Percentiles rank a stretch among this genome's conserved stretches.
Evolutionary conservation across 192 early-diverging fungal genomes (phyloP).

Genomic region (Entomortierella chlamydospora): DNA sequence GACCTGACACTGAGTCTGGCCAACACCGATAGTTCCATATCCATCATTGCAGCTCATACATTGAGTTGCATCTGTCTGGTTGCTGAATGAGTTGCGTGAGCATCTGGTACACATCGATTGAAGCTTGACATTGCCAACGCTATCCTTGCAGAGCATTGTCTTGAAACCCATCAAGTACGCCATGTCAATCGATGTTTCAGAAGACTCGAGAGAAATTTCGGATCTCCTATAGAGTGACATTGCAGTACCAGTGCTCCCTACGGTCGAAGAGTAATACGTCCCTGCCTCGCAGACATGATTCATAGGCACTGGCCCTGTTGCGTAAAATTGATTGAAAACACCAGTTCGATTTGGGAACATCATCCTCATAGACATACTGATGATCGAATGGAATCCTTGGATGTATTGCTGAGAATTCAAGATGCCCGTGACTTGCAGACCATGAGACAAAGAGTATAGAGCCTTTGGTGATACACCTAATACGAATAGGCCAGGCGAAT

Average conservation of each 20-base stretch:
- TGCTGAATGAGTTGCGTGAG: slow-evolving; percentile 5
- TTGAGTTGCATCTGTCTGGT: slow-evolving; percentile 8
- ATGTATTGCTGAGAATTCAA: slow-evolving; percentile 36
- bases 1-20: slow-evolving; percentile 18
- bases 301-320: slow-evolving; percentile 22
- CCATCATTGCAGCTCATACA: slow-evolving; percentile 20
- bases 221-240: not conserved
- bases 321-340: slow-evolving; percentile 25
- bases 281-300: slow-evolving; percentile 27
- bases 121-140: slow-evolving; percentile 12
- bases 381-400: slow-evolving; percentile 38
- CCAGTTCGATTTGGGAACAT: slow-evolving; percentile 37
- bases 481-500: slow-evolving; percentile 36
- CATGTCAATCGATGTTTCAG: not conserved
- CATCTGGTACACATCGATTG: slow-evolving; percentile 35
- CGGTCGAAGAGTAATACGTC: slow-evolving; percentile 12
- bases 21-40: slow-evolving; percentile 16
- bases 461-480: slow-evolving; percentile 28
- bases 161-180: not conserved
- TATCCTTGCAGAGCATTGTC: slow-evolving; percentile 27
- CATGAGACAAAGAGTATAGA: slow-evolving; percentile 21
- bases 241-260: not conserved
- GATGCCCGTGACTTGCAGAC: slow-evolving; percentile 22
- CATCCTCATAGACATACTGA: slow-evolving; percentile 33
- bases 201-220: not conserved